Conservation (phyloP, 139 green algal genomes). For the Pleodorina starrii region DNA sequence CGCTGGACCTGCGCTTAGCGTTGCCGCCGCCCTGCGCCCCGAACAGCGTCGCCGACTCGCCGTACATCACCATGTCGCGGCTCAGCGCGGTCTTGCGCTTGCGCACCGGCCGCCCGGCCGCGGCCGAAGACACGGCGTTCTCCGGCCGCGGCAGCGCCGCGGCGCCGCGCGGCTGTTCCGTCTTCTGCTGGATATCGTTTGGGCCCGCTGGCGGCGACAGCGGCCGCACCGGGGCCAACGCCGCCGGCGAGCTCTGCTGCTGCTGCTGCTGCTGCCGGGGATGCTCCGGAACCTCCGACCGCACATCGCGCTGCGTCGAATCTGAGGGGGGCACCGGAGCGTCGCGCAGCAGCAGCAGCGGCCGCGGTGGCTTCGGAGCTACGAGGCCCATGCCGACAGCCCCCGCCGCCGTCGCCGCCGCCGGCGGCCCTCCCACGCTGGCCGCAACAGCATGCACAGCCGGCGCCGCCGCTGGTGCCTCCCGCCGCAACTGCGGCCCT, state of each 20-base stretch:
- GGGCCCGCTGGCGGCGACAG: neutral
- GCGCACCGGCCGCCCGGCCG: constrained; percentile 10
- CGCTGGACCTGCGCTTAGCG: neutral
- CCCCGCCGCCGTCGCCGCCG: neutral
- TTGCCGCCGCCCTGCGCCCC: neutral
- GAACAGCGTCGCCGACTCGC: constrained; percentile 35
- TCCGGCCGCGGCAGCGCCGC: neutral
- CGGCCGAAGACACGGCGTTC: neutral
- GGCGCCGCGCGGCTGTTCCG: neutral
- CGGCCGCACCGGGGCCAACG: neutral
- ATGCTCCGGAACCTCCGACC: too few species aligned
- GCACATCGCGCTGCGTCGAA: too few species aligned
- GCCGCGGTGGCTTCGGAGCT: too few species aligned
- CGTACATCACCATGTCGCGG: constrained; percentile 37
- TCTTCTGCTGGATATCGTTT: neutral
- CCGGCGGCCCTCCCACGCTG: neutral
- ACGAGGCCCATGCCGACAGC: neutral
- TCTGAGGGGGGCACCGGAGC: too few species aligned
- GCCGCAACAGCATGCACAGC: neutral
- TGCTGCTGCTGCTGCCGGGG: neutral
- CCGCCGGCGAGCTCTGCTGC: neutral
- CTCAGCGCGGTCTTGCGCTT: constrained; percentile 17
- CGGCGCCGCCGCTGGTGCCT: neutral
- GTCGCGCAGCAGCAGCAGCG: neutral
- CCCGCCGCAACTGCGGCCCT: too few species aligned